Evolutionary conservation across 2,329 filamentous ascomycete genomes (phyloP), one percentile per base, ranked within the genome.

Genomic region (Verticillium nonalfalfae): DNA sequence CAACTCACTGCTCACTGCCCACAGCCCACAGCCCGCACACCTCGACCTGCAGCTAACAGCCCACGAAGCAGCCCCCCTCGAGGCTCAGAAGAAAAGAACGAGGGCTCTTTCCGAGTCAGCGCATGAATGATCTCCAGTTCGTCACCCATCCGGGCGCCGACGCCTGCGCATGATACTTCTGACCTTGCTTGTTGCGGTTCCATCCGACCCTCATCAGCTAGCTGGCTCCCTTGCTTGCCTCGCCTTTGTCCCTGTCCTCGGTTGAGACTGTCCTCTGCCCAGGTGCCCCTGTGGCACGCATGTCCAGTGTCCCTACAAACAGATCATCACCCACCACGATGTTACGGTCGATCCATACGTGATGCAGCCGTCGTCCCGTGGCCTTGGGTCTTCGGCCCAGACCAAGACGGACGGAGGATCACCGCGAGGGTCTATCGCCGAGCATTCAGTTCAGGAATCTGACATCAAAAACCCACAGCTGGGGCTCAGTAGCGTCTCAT

Each of bases 51-150:
- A 7, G 35, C 35, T 4, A 36, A 13, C 35, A 21, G 15, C 39
- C 39, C 15, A 31, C 26, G 26, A 31, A 31, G 26, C 26, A 31
- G 39, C 39, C 39, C 6, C 39, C 39, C 39, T 40, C 11, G 39
- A n/a, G 39, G 15, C 39, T 40, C 35, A 36, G 35, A 36, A 36
- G 39, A 21, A 31, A 26, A 26, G 11, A 52, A 31, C 21, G 18
- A 52, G 18, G 21, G 45, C 9, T 21, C 18, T 21, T 13, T 52
- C 18, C 45, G 45, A 52, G 45, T 52, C 45, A 52, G 45, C 55
- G 55, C 55, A 57, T 57, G 55, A 57, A 57, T 57, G 55, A 57
- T 57, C 55, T 31, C 55, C 55, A n/a, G 5, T 57, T 57, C 35
- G 33, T 11, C 10, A 52, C 45, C 45, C 45, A 50, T 52, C 18